Evolutionary conservation across 306 rosid species (phyloP), one percentile per base, ranked within the genome.

Genomic region (Carpinus fangiana): DNA sequence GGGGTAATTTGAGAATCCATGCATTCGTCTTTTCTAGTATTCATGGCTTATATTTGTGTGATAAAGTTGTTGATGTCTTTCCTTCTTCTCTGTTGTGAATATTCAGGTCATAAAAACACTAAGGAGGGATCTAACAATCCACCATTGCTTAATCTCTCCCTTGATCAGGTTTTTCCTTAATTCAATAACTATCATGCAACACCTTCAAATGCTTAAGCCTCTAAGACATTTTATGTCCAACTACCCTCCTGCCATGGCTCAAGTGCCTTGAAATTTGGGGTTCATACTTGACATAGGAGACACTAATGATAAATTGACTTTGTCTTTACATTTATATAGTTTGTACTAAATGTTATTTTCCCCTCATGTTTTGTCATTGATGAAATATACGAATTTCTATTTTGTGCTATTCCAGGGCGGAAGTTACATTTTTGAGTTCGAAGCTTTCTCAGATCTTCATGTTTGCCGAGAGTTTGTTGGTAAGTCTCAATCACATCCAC

Each of bases 91-190:
- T 73, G 6, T 38, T 41, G 23, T 73, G 72, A 76, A 80, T 70
- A 43, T 79, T 76, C 85, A 95, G 98, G 88, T 77, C 93, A 90
- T 74, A 95, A 87, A 78, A 76, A 81, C 84, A 93, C 97, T 6
- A 93, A 91, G 83, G 99, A 93, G 90, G 98, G 97, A 73, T 86
- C 99, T 72, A 86, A 88, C 78, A 86, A 90, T 84, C 96, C 98
- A 41, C 96, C 99, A 20, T 91, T 90, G 97, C 93, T 95, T 76
- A 93, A 95, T 78, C 93, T 95, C 69, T 54, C 80, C 45, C 87
- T 77, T 73, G 83, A 79, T 54, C 89, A 92, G 98, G 98, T 95
- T 84, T 76, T 64, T 65, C 56, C 73, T 71, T 47, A 69, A 3
- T 50, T 82, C 71, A 41, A 18, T 48, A 60, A 8, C 3, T 67